Evolutionary conservation across 164 flowering plant species (phyloP).

Genomic region (Aristolochia californica): DNA sequence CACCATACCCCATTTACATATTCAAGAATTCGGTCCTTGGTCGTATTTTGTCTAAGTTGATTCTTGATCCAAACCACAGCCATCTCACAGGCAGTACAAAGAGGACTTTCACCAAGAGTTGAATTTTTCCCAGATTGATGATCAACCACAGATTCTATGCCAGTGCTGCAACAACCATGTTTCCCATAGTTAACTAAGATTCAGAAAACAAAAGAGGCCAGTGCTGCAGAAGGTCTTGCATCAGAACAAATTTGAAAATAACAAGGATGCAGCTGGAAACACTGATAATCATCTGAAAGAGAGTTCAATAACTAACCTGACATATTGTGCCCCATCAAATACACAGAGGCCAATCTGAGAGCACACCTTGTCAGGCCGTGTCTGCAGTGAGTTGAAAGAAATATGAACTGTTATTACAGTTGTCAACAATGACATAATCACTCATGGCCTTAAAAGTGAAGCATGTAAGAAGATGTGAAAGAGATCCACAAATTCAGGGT

Average conservation of each 20-base stretch:
- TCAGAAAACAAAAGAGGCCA: background rate
- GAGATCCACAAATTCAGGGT: no score
- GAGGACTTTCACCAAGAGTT: slow-evolving; percentile 30
- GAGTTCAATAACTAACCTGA: slow-evolving; percentile 37
- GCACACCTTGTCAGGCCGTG: slow-evolving; percentile 62
- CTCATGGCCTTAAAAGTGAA: background rate
- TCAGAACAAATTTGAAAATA: background rate
- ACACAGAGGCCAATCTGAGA: slow-evolving; percentile 74
- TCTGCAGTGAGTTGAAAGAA: slow-evolving; percentile 20
- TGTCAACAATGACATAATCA: background rate
- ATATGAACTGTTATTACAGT: no score
- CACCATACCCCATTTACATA: slow-evolving; percentile 49
- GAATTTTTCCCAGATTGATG: slow-evolving; percentile 22
- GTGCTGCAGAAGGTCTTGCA: no score
- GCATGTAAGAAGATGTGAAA: background rate
- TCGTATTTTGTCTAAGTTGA: slow-evolving; percentile 44
- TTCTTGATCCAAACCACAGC: slow-evolving; percentile 80
- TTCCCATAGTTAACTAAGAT: background rate
- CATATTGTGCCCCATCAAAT: slow-evolving; percentile 62
- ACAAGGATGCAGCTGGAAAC: background rate
- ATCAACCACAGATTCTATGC: slow-evolving; percentile 67
- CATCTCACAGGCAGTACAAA: slow-evolving; percentile 77
- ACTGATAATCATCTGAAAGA: background rate
- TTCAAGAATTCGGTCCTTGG: slow-evolving; percentile 44
- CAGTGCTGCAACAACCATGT: slow-evolving; percentile 27